phyloP scores from a whole-genome alignment of 2,329 filamentous ascomycete species.

The Fusarium siculi region DNA sequence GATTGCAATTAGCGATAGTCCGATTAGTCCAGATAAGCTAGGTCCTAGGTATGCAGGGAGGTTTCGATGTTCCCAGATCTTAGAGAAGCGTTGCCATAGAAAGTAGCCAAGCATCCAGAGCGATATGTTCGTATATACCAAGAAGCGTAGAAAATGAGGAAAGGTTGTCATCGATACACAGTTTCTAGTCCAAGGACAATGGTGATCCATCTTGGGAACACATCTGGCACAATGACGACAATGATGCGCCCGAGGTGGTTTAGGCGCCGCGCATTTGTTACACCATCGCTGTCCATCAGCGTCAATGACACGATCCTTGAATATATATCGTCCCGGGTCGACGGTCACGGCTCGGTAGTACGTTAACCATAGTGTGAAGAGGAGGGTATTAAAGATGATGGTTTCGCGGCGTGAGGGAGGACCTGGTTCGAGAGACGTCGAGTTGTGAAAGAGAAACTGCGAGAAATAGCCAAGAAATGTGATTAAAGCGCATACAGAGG shows the following conservation, averaged over 20 bases:
- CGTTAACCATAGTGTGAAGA: conserved; percentile 73
- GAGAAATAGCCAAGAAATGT: conserved; percentile 77
- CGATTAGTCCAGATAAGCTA: conserved; percentile 64
- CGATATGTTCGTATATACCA: conserved; percentile 73
- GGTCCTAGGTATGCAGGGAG: conserved; percentile 82
- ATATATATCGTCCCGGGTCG: conserved; percentile 66
- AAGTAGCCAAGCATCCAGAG: conserved; percentile 71
- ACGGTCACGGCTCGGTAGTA: conserved; percentile 72
- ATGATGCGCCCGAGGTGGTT: conserved; percentile 83
- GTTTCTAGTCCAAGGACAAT: conserved; percentile 87
- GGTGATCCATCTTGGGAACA: conserved; percentile 85
- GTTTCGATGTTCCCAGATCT: conserved; percentile 72
- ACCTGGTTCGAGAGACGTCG: conserved; percentile 64
- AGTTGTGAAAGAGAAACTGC: conserved; percentile 73
- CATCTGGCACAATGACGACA: conserved; percentile 80
- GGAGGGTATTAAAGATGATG: conserved; percentile 72
- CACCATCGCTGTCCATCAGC: conserved; percentile 68
- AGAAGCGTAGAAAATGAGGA: conserved; percentile 84
- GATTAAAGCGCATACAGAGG: conserved; percentile 73
- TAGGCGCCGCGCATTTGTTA: conserved; percentile 77
- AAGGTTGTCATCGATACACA: conserved; percentile 86
- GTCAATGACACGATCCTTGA: conserved; percentile 51
- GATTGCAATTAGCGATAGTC: conserved; percentile 70
- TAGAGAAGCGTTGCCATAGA: conserved; percentile 66
- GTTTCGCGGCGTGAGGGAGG: conserved; percentile 68